A percentile compares a stretch with the other conserved stretches of the same genome.
Evolutionary conservation across 148 eudicot species (phyloP).

Genomic region (Dianthus caryophyllus): DNA sequence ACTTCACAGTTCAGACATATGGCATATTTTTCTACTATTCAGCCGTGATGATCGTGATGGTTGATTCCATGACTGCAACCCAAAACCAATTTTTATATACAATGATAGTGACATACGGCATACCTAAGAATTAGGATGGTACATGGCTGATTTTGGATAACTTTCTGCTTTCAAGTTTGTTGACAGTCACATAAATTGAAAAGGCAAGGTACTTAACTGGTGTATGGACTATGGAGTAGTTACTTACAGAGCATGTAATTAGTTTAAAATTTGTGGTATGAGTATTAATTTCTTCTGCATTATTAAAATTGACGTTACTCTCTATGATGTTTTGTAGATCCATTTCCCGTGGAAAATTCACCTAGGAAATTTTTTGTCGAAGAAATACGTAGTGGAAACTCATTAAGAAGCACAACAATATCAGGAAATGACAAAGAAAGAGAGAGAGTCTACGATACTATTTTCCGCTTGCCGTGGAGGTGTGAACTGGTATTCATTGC

Average conservation of each 20-base stretch:
- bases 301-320: constrained; percentile 14
- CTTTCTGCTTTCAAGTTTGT: not conserved
- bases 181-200: not conserved
- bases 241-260: no score
- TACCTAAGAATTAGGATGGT: not conserved
- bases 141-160: not conserved
- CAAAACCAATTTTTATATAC: no score
- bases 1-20: no score
- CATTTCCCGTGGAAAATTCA: constrained; percentile 57
- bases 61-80: no score
- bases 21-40: no score
- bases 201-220: no score
- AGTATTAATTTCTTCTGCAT: not conserved
- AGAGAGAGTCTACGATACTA: constrained; percentile 90
- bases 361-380: constrained; percentile 74
- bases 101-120: no score
- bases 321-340: constrained; percentile 38
- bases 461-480: constrained; percentile 98
- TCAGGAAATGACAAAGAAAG: constrained; percentile 86
- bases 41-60: no score
- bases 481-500: constrained; percentile 78
- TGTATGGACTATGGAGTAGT: no score
- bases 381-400: constrained; percentile 73
- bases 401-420: constrained; percentile 72
- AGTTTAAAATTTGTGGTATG: not conserved